Base-by-base conservation (phyloP, 2,329 filamentous ascomycete species). In the Neonectria neomacrospora region DNA sequence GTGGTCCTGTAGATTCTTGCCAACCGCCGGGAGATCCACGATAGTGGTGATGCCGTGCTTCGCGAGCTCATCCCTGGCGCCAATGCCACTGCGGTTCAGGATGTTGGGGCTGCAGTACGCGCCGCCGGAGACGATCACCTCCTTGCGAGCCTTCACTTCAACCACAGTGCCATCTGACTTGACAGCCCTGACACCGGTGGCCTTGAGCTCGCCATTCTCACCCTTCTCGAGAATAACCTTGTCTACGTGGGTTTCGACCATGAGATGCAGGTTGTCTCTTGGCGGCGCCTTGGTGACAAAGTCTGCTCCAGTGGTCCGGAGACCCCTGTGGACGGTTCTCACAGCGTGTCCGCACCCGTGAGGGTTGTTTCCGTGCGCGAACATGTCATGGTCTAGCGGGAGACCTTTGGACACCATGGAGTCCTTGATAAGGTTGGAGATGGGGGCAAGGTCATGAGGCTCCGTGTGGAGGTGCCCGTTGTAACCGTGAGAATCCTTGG, bases 301-400 rank as follows among this genome's bases (percentile, higher is more conserved):
- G 69, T 88, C 85, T 12, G 85, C 85, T 0, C 81, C 80, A 0
- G 85, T 87, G 1, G 81, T 83, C 22, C 86, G 79, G 18, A 83
- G 74, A 0, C 86, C 86, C 55, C 84, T 78, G 56, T 83, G 79
- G 2, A 85, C 83, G 2, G 85, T 86, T 64, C 85, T 78, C 12
- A 83, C 79, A 1, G 75, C 83, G 72, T 88, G 85, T 2, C 86
- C 86, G 66, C 85, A 88, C 1, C 85, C 86, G 54, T 86, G 82
- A 1, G 85, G 74, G 20, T 80, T 81, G 30, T 83, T 78, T 75
- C 59, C 88, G 64, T 58, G 73, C 1, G 82, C 81, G 70, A 89
- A 89, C 84, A 89, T 88, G 65, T 90, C 87, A 18, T 80, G 79
- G 42, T 86, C 80, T n/a, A 86, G 77, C 0, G 83, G 81, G 1